Percentiles rank a stretch among this genome's conserved stretches.
These are phyloP conservation scores for Nakaseomyces kungkrabaensis DNA, from an alignment of 1,139 yeast species.

Conservation along the genomic window DNA sequence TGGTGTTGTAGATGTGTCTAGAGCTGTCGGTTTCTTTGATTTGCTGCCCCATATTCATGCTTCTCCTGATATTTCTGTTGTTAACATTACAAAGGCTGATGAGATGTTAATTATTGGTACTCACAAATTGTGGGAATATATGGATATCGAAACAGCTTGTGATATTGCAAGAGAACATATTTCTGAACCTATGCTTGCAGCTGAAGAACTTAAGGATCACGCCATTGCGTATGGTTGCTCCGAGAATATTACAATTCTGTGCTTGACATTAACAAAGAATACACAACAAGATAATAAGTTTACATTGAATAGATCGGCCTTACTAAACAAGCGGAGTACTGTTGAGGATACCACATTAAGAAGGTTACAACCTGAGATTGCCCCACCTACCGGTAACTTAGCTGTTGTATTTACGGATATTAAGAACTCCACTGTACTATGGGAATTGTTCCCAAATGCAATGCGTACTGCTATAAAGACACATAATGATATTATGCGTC, in stretches of 20 bases:
- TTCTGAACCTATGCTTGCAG: slow-evolving; percentile 82
- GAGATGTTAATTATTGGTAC: slow-evolving; percentile 85
- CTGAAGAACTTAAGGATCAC: slow-evolving; percentile 86
- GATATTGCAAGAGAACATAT: slow-evolving; percentile 80
- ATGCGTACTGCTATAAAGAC: slow-evolving; percentile 95
- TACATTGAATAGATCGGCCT: slow-evolving; percentile 29
- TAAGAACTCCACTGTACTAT: slow-evolving; percentile 80
- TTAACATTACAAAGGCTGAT: slow-evolving; percentile 57
- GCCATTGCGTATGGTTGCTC: slow-evolving; percentile 87
- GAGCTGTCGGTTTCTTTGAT: slow-evolving; percentile 88
- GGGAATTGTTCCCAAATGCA: slow-evolving; percentile 91
- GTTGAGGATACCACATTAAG: slow-evolving; percentile 74
- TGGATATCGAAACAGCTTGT: slow-evolving; percentile 78
- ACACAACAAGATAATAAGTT: slow-evolving; percentile 38
- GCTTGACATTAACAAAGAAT: slow-evolving; percentile 49
- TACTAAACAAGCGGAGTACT: slow-evolving; percentile 36
- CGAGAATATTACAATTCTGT: slow-evolving; percentile 77
- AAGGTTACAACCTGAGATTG: slow-evolving; percentile 81
- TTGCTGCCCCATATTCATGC: slow-evolving; percentile 83
- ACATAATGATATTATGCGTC: slow-evolving; percentile 89
- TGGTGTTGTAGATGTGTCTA: slow-evolving; percentile 70
- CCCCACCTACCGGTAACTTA: slow-evolving; percentile 88
- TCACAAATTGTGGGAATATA: slow-evolving; percentile 73
- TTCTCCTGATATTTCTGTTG: slow-evolving; percentile 66
- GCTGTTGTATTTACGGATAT: slow-evolving; percentile 97